These are phyloP conservation scores for Raffaelea ambrosiae DNA, from an alignment of 2,329 filamentous ascomycete species.

Conservation along the genomic window DNA sequence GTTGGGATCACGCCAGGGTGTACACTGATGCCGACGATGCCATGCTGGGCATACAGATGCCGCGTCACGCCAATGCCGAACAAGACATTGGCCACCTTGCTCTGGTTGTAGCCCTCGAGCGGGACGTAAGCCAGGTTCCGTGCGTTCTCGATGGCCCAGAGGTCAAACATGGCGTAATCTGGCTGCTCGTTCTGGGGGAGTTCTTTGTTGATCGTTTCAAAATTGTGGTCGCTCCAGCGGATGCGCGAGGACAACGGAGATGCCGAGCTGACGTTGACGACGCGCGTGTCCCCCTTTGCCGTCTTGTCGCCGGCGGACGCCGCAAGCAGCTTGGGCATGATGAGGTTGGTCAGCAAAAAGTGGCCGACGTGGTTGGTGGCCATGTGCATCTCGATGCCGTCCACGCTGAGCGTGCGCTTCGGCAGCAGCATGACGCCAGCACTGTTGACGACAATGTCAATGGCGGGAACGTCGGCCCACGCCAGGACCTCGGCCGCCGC, in stretches of 20 bases:
- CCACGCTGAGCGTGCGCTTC: constrained; percentile 26
- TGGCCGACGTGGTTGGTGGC: constrained; percentile 42
- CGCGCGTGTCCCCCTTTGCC: constrained; percentile 19
- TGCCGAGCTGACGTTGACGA: constrained; percentile 33
- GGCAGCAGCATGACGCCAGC: constrained; percentile 28
- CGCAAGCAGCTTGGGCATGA: constrained; percentile 32
- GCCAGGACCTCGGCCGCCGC: constrained; percentile 24
- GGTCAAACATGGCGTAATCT: constrained; percentile 15
- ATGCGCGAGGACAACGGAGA: constrained; percentile 20
- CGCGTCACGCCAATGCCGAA: constrained; percentile 31
- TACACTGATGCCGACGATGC: constrained; percentile 10
- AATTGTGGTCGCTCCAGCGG: constrained; percentile 30
- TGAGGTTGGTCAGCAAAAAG: constrained; percentile 38
- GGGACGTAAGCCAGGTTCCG: constrained; percentile 22
- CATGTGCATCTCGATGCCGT: constrained; percentile 34
- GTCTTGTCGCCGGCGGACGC: constrained; percentile 16
- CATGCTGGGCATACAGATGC: constrained; percentile 31
- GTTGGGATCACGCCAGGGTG: no score
- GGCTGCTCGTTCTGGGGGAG: constrained; percentile 24
- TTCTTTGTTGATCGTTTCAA: constrained; percentile 20
- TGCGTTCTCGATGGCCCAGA: constrained; percentile 22
- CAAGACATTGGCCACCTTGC: constrained; percentile 43
- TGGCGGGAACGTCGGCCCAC: constrained; percentile 19
- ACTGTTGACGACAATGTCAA: constrained; percentile 31
- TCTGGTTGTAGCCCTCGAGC: constrained; percentile 38